Conservation (phyloP, 139 green algal genomes). For the Nannochloris sp. region DNA sequence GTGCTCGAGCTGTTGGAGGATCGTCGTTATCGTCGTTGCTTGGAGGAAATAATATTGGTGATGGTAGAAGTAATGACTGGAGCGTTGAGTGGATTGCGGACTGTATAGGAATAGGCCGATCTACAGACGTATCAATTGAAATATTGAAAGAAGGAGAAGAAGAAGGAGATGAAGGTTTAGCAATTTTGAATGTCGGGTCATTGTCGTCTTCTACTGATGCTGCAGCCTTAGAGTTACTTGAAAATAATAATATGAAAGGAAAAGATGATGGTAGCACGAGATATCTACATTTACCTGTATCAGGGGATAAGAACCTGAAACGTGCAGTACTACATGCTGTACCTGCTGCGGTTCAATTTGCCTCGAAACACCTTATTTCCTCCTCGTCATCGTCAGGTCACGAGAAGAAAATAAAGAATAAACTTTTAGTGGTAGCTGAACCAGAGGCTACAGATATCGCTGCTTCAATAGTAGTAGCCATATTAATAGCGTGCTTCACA, state of each 20-base stretch:
- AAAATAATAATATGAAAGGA: no score
- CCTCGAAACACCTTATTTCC: conserved; percentile 35
- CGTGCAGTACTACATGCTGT: conserved; percentile 20
- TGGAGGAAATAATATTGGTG: not conserved
- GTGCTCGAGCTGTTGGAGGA: not conserved
- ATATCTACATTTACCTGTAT: conserved; percentile 36
- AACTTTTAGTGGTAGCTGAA: conserved; percentile 40
- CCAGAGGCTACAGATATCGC: conserved; percentile 45
- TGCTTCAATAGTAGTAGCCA: conserved; percentile 47
- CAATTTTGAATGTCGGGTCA: not conserved
- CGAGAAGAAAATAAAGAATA: no score
- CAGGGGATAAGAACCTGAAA: conserved; percentile 26
- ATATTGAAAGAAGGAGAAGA: not conserved
- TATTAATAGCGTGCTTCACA: conserved; percentile 49
- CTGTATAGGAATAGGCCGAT: no score
- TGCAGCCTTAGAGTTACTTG: no score
- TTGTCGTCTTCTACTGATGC: no score
- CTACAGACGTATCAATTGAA: no score
- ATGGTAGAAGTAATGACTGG: not conserved
- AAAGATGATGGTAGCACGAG: not conserved
- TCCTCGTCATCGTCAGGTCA: no score
- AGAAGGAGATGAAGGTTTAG: not conserved
- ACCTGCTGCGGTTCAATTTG: conserved; percentile 36
- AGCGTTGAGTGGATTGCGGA: not conserved
- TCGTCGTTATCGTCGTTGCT: not conserved